phyloP scores from a whole-genome alignment of 768 basidiomycete species.

The Hygrophoropsis aurantiaca region DNA sequence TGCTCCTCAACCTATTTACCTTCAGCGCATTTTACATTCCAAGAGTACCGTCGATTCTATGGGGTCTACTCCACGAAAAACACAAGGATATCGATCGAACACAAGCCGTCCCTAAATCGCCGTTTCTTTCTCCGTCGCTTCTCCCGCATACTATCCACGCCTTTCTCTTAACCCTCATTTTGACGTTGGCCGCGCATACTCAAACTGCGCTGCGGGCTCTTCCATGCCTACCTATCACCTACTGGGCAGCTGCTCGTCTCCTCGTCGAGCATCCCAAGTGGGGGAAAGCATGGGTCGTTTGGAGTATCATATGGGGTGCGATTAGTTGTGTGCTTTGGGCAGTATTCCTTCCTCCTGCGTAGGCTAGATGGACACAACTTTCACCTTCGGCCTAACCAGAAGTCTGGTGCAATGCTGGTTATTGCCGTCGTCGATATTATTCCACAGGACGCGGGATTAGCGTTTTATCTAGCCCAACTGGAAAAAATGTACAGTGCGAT shows the following conservation, averaged over 20 bases:
- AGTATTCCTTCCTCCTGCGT: slow-evolving; percentile 91
- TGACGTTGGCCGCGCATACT: slow-evolving; percentile 80
- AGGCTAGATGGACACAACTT: too few species aligned
- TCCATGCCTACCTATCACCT: slow-evolving; percentile 73
- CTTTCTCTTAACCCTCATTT: slow-evolving; percentile 52
- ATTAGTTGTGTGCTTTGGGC: slow-evolving; percentile 76
- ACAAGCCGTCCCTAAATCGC: slow-evolving; percentile 15
- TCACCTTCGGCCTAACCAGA: too few species aligned
- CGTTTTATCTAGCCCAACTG: too few species aligned
- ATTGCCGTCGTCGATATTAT: too few species aligned
- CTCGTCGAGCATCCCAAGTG: slow-evolving; percentile 45
- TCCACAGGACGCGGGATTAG: too few species aligned
- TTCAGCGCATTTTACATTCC: slow-evolving; percentile 27
- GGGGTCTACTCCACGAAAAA: slow-evolving; percentile 2
- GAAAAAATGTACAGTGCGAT: too few species aligned
- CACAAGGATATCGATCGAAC: not conserved
- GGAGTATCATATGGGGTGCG: slow-evolving; percentile 78
- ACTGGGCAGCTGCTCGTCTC: slow-evolving; percentile 84
- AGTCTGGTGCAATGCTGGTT: too few species aligned
- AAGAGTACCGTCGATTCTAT: slow-evolving; percentile 2
- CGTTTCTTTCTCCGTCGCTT: slow-evolving; percentile 43
- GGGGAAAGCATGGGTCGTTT: slow-evolving; percentile 69
- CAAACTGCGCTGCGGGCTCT: slow-evolving; percentile 84
- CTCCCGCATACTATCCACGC: slow-evolving; percentile 79
- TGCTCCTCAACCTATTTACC: slow-evolving; percentile 50